phyloP scores from a whole-genome alignment of 495 filamentous ascomycete species.

The Delitschia confertaspora region DNA sequence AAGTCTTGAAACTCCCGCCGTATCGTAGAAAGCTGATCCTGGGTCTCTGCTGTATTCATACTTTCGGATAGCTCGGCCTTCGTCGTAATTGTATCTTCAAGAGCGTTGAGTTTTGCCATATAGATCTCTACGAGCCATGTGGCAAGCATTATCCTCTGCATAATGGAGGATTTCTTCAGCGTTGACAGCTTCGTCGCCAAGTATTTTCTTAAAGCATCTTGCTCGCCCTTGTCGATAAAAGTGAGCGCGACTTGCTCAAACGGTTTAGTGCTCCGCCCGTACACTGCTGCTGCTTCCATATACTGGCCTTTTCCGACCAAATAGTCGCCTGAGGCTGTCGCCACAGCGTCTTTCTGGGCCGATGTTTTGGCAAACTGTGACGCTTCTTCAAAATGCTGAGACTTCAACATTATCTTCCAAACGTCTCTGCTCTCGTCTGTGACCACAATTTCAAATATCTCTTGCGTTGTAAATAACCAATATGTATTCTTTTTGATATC shows the following conservation, averaged over 20 bases:
- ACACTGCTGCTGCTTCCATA: slow-evolving; percentile 76
- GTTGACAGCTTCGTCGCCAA: slow-evolving; percentile 72
- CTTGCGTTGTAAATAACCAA: slow-evolving; percentile 84
- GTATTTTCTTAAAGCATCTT: slow-evolving; percentile 87
- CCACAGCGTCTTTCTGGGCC: slow-evolving; percentile 77
- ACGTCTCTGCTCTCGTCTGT: slow-evolving; percentile 86
- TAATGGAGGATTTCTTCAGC: slow-evolving; percentile 72
- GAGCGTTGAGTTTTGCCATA: slow-evolving; percentile 91
- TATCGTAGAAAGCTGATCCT: slow-evolving; percentile 59
- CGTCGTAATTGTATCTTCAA: slow-evolving; percentile 89
- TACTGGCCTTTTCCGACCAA: slow-evolving; percentile 70
- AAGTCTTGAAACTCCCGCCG: slow-evolving; percentile 82
- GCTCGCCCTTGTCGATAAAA: slow-evolving; percentile 81
- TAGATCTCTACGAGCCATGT: slow-evolving; percentile 93
- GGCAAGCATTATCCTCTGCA: slow-evolving; percentile 93
- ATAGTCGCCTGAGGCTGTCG: slow-evolving; percentile 82
- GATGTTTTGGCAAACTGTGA: slow-evolving; percentile 65
- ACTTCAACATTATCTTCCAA: slow-evolving; percentile 81
- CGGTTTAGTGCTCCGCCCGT: slow-evolving; percentile 87
- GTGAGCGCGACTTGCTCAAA: slow-evolving; percentile 92
- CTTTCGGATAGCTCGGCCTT: slow-evolving; percentile 73
- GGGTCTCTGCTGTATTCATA: slow-evolving; percentile 57
- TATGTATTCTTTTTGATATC: slow-evolving; percentile 91
- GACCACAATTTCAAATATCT: slow-evolving; percentile 88
- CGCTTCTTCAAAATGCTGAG: slow-evolving; percentile 79